phyloP scores from a whole-genome alignment of 371 early-diverging fungal genomes.

The Chytridiales sp. region DNA sequence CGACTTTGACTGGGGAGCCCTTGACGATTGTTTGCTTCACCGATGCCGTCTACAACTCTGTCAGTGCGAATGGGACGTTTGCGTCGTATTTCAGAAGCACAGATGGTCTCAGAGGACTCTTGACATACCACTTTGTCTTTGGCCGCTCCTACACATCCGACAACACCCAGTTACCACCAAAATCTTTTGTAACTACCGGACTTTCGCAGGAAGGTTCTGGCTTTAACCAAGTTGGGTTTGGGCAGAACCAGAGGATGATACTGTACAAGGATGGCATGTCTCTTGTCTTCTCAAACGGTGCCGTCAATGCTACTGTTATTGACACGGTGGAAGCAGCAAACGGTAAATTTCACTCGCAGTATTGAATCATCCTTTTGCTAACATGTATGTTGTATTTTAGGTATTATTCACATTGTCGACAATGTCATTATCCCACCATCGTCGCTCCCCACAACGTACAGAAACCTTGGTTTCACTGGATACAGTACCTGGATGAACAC shows the following conservation, averaged over 20 bases:
- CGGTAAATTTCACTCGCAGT: background rate
- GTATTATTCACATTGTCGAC: conserved; percentile 27
- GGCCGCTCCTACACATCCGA: background rate
- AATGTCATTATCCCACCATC: conserved; percentile 24
- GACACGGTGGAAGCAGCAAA: background rate
- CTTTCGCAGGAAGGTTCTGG: conserved; percentile 15
- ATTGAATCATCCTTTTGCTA: background rate
- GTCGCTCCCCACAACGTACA: conserved; percentile 12
- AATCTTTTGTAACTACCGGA: conserved; percentile 13
- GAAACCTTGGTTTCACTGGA: conserved; percentile 9
- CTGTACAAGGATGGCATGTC: background rate
- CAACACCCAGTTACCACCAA: background rate
- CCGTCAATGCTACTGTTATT: conserved; percentile 3
- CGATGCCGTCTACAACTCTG: too few species aligned
- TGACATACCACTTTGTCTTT: conserved; percentile 29
- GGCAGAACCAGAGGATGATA: conserved; percentile 14
- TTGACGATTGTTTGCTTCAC: too few species aligned
- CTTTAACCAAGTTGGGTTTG: conserved; percentile 18
- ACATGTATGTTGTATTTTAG: conserved; percentile 4
- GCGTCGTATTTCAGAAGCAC: too few species aligned
- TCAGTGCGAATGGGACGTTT: too few species aligned
- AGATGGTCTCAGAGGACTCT: too few species aligned
- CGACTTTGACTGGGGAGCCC: too few species aligned
- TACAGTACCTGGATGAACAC: conserved; percentile 10
- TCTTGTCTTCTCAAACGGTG: conserved; percentile 9